Conservation (phyloP, 2,329 filamentous ascomycete genomes). For the Pseudogymnoascus sp. region DNA sequence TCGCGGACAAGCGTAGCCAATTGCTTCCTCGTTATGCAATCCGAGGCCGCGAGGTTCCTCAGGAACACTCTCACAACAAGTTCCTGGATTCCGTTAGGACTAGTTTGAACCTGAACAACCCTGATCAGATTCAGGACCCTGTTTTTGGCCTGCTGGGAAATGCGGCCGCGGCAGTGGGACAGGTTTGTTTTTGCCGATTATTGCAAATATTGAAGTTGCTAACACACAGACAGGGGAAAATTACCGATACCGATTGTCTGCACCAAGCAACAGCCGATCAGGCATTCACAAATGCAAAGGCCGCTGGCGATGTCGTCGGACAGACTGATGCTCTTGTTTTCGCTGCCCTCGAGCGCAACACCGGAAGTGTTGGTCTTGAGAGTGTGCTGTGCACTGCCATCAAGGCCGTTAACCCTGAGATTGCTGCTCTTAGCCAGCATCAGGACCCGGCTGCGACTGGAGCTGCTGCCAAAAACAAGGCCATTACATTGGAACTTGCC, state of each 20-base stretch:
- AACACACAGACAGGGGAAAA: slow-evolving; percentile 30
- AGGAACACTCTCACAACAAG: slow-evolving; percentile 47
- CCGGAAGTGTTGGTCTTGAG: slow-evolving; percentile 45
- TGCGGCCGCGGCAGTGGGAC: slow-evolving; percentile 39
- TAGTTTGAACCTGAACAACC: slow-evolving; percentile 40
- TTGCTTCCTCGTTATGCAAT: slow-evolving; percentile 15
- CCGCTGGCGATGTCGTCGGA: slow-evolving; percentile 41
- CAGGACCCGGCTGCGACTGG: slow-evolving; percentile 56
- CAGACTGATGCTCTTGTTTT: slow-evolving; percentile 46
- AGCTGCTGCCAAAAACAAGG: slow-evolving; percentile 50
- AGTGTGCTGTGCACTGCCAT: slow-evolving; percentile 48
- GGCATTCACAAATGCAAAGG: slow-evolving; percentile 53
- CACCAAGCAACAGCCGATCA: slow-evolving; percentile 50
- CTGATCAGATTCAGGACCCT: slow-evolving; percentile 38
- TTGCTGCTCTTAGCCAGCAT: slow-evolving; percentile 54
- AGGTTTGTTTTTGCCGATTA: not conserved
- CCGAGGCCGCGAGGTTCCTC: slow-evolving; percentile 41
- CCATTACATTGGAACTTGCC: slow-evolving; percentile 49
- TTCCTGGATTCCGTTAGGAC: slow-evolving; percentile 38
- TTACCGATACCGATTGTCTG: slow-evolving; percentile 47
- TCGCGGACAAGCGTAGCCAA: slow-evolving; percentile 18
- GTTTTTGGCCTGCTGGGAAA: slow-evolving; percentile 46
- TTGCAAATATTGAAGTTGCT: not conserved
- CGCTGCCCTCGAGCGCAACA: slow-evolving; percentile 52
- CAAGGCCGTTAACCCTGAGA: slow-evolving; percentile 54